Conservation (phyloP, 2,329 filamentous ascomycete species). For the Fusarium ramigenum region DNA sequence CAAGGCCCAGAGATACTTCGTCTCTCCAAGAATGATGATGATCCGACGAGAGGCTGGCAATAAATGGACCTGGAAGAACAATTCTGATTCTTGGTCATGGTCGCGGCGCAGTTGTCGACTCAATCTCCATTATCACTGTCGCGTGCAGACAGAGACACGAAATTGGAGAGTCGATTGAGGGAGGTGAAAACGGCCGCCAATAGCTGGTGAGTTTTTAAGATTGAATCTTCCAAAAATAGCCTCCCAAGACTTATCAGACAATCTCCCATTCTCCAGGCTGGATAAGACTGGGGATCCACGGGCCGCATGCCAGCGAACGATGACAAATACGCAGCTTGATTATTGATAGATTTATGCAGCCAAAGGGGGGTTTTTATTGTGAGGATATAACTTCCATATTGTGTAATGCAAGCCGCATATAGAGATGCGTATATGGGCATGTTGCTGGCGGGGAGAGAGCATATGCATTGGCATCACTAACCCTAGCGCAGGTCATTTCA, state of each 20-base stretch:
- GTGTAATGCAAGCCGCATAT: not conserved
- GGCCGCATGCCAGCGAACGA: slow-evolving; percentile 28
- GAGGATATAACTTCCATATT: not conserved
- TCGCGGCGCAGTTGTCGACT: not conserved
- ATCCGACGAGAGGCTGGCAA: not conserved
- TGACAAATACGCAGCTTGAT: slow-evolving; percentile 5
- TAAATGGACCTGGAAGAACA: not conserved
- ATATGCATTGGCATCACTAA: not conserved
- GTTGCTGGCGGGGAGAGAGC: not conserved
- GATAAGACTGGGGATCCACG: slow-evolving; percentile 10
- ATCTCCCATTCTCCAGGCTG: slow-evolving; percentile 23
- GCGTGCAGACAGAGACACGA: not conserved
- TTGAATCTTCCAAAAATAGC: slow-evolving; percentile 36
- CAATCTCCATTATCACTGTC: not conserved
- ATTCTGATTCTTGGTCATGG: slow-evolving; percentile 6
- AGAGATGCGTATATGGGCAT: not conserved
- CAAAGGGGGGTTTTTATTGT: not conserved
- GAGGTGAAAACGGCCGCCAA: slow-evolving; percentile 12
- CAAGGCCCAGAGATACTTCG: slow-evolving; percentile 14
- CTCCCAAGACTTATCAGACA: slow-evolving; percentile 18
- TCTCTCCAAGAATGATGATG: not conserved
- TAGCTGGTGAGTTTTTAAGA: slow-evolving; percentile 28
- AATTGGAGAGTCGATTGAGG: not conserved
- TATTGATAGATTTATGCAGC: slow-evolving; percentile 7
- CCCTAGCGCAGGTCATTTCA: not conserved